These are phyloP conservation scores for Colletotrichum simmondsii DNA, from an alignment of 2,329 filamentous ascomycete species.

Conservation along the genomic window DNA sequence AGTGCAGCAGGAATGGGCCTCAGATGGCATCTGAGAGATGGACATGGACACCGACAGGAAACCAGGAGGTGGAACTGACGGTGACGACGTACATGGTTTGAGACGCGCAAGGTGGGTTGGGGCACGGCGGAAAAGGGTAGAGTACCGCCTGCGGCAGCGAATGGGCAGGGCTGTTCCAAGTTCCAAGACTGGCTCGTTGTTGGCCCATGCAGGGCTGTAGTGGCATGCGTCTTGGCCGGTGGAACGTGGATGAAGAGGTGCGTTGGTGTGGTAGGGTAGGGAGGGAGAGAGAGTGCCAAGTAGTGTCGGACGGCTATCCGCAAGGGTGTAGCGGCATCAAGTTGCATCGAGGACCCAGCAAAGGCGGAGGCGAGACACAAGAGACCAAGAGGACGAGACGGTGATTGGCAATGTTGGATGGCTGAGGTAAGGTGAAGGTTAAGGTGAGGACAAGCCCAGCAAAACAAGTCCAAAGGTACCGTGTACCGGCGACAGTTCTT, in stretches of 20 bases:
- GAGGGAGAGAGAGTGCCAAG: slow-evolving; percentile 11
- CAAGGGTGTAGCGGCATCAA: slow-evolving; percentile 32
- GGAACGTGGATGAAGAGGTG: slow-evolving; percentile 17
- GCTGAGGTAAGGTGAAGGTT: slow-evolving; percentile 19
- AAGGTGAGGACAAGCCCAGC: slow-evolving; percentile 2
- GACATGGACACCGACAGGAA: slow-evolving; percentile 26
- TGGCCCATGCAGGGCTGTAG: slow-evolving; percentile 35
- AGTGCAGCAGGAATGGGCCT: slow-evolving; percentile 14
- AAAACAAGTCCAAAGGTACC: slow-evolving; percentile 7
- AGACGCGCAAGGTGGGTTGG: slow-evolving; percentile 34
- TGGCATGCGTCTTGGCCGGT: slow-evolving; percentile 31
- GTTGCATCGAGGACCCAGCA: slow-evolving; percentile 26
- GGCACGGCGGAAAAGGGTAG: slow-evolving; percentile 30
- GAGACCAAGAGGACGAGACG: slow-evolving; percentile 17
- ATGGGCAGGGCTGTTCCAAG: slow-evolving; percentile 33
- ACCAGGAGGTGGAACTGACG: slow-evolving; percentile 35
- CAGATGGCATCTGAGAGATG: slow-evolving; percentile 32
- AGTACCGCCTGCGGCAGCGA: slow-evolving; percentile 33
- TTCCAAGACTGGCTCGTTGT: slow-evolving; percentile 28
- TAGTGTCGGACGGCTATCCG: slow-evolving; percentile 31
- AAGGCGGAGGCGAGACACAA: slow-evolving; percentile 26
- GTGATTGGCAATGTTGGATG: not conserved
- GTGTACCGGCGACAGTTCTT: slow-evolving; percentile 6
- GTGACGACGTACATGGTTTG: slow-evolving; percentile 34
- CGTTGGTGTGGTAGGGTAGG: slow-evolving; percentile 12